Conservation (phyloP, 371 early-diverging fungal species). For the Parasitella parasitica region DNA sequence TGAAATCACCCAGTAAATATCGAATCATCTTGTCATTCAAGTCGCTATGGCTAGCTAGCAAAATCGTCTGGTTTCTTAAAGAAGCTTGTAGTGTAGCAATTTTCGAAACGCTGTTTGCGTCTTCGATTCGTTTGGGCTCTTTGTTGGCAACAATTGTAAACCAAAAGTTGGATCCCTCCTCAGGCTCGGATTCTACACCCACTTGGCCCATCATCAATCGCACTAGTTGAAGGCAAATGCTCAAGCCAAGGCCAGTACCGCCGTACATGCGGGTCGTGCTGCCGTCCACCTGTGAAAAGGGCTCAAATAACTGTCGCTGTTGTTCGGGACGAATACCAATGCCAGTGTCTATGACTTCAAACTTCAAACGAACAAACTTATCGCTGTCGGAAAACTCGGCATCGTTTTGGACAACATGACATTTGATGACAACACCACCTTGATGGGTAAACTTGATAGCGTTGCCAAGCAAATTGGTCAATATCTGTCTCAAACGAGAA, state of each 20-base stretch:
- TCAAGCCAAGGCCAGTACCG: conserved; percentile 66
- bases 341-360: conserved; percentile 63
- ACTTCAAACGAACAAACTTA: conserved; percentile 29
- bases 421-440: conserved; percentile 54
- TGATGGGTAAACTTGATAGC: conserved; percentile 69
- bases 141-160: conserved; percentile 45
- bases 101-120: background rate
- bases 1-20: conserved; percentile 32
- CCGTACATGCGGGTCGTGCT: conserved; percentile 60
- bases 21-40: conserved; percentile 42
- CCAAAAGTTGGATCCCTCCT: conserved; percentile 61
- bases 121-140: conserved; percentile 17
- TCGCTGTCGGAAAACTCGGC: conserved; percentile 3
- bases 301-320: conserved; percentile 54
- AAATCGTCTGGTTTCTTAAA: conserved; percentile 26
- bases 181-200: conserved; percentile 50
- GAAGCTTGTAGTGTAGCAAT: conserved; percentile 12
- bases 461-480: conserved; percentile 57
- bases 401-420: conserved; percentile 29
- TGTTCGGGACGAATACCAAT: conserved; percentile 62
- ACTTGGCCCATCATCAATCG: conserved; percentile 60
- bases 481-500: conserved; percentile 45
- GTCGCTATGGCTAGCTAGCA: conserved; percentile 39
- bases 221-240: conserved; percentile 58
- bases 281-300: conserved; percentile 65